Evolutionary conservation across 768 basidiomycete species (phyloP), one percentile per base, ranked within the genome.

Genomic region (Tricholoma sp.): DNA sequence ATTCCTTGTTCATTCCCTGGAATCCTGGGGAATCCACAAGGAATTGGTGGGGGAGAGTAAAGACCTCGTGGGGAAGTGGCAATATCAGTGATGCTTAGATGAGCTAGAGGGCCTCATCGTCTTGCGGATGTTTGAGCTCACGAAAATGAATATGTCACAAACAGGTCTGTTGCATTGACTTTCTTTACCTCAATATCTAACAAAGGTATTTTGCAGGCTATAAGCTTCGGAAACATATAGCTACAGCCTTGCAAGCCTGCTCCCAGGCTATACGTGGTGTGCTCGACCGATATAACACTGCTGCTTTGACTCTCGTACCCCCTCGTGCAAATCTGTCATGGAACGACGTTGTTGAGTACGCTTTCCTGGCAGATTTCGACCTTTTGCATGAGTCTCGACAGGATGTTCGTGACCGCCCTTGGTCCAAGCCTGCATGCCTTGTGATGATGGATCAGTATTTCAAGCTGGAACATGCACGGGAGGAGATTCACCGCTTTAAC

Each of bases 161-260:
- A 70, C 69, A 7, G 68, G 70, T 72, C n/a, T n/a, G n/a, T n/a
- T n/a, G 54, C 29, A 32, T 47, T n/a, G n/a, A n/a, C 8, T 24
- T 6, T 6, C 44, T 47, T 31, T 32, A 18, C 41, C 50, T 24
- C 34, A 17, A 12, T 12, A 18, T 13, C 10, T 17, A 37, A 34
- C 9, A 15, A 28, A 12, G 24, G 17, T 18, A 6, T 34, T 10
- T 11, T 5, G 48, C 20, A 57, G 52, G 55, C 1, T 56, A 66
- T 32, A 59, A 59, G 15, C 54, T 59, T 9, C 17, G 51, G 4
- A 55, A 52, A 11, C 58, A 59, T 20, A 59, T 59, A 31, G 54
- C 7, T 6, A 39, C 18, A 2, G 58, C 58, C 4, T 42, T 59
- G 13, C 32, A 37, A 36, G 52, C 50, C 1, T 36, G 63, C 2